A percentile compares a stretch with the other conserved stretches of the same genome.
phyloP scores from a whole-genome alignment of 2,329 filamentous ascomycete genomes.

The Curvularia lunata region DNA sequence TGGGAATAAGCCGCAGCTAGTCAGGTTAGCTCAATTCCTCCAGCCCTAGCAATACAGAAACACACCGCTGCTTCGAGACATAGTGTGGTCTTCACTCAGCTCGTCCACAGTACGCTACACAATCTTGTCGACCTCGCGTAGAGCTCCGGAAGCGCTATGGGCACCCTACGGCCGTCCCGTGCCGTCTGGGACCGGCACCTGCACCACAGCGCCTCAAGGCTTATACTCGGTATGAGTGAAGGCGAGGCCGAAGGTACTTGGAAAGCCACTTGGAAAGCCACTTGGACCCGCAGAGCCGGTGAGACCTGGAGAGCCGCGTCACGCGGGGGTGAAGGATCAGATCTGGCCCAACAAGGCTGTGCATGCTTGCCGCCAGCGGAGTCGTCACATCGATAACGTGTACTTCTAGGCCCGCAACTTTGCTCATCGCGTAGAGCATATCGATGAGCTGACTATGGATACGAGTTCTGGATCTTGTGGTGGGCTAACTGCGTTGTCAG shows the following conservation, averaged over 20 bases:
- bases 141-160: conserved; percentile 3
- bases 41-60: conserved; percentile 8
- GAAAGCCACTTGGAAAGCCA: not conserved
- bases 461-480: not conserved
- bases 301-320: not conserved
- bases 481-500: not conserved
- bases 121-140: conserved; percentile 2
- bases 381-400: not conserved
- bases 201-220: not conserved
- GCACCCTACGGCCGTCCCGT: not conserved
- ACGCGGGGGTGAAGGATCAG: not conserved
- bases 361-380: not conserved
- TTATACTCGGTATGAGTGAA: not conserved
- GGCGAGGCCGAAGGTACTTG: not conserved
- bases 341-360: not conserved
- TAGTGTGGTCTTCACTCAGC: conserved; percentile 6
- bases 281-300: not conserved
- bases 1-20: conserved; percentile 1
- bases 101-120: conserved; percentile 7
- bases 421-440: not conserved
- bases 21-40: not conserved
- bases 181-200: not conserved
- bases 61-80: conserved; percentile 13
- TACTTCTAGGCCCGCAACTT: not conserved
- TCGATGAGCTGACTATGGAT: not conserved